Evolutionary conservation across 2,329 filamentous ascomycete species (phyloP).

Genomic region (Fusarium sp.): DNA sequence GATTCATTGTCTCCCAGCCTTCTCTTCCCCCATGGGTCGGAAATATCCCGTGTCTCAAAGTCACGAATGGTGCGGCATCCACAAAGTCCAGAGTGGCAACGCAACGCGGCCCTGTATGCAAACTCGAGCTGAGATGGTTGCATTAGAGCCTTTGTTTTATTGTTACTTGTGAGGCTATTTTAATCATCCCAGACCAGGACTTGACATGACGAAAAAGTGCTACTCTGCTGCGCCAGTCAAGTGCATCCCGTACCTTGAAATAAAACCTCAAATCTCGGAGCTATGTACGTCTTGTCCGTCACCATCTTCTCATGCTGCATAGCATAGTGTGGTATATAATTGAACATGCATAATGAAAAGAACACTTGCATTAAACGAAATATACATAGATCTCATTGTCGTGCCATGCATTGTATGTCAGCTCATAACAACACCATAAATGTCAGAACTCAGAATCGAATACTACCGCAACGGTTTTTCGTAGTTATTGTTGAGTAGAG

Average conservation of each 20-base stretch:
- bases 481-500: neutral
- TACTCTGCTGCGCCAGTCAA: neutral
- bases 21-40: constrained; percentile 2
- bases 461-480: neutral
- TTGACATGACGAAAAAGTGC: neutral
- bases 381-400: neutral
- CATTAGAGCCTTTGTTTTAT: constrained; percentile 8
- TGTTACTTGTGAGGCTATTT: constrained; percentile 11
- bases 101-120: constrained; percentile 7
- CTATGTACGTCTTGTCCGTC: constrained; percentile 8
- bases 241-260: constrained; percentile 6
- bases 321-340: neutral
- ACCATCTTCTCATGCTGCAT: constrained; percentile 4
- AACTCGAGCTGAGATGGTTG: constrained; percentile 26
- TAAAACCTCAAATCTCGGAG: constrained; percentile 13
- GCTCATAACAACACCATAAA: neutral
- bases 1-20: neutral
- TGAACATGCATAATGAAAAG: constrained; percentile 10
- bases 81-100: constrained; percentile 3
- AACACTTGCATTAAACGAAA: neutral
- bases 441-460: neutral
- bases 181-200: neutral
- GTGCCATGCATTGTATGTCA: constrained; percentile 2
- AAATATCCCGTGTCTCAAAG: constrained; percentile 10
- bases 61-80: constrained; percentile 2